phyloP scores from a whole-genome alignment of 2,329 filamentous ascomycete species.

The Chrysosporium queenslandicum region DNA sequence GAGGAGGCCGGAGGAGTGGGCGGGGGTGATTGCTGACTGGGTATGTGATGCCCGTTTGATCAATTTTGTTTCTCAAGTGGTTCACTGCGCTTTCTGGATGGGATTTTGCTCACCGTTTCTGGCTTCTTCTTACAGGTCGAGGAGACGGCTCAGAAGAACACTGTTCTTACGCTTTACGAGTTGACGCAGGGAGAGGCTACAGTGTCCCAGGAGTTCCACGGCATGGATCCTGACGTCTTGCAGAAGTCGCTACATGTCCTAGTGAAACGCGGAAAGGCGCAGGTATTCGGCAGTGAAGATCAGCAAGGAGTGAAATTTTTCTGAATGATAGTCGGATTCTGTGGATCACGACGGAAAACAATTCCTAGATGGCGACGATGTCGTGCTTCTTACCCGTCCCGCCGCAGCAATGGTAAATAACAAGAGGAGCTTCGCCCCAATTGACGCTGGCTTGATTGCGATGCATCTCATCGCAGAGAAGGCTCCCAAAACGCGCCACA shows the following conservation, averaged over 20 bases:
- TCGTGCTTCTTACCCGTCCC: background rate
- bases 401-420: background rate
- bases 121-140: slow-evolving; percentile 47
- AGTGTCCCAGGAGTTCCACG: slow-evolving; percentile 64
- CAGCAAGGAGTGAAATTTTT: slow-evolving; percentile 95
- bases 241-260: slow-evolving; percentile 68
- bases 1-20: slow-evolving; percentile 86
- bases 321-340: slow-evolving; percentile 32
- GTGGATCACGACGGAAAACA: background rate
- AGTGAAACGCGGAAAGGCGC: slow-evolving; percentile 82
- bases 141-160: slow-evolving; percentile 75
- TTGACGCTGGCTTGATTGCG: too few species aligned
- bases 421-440: background rate
- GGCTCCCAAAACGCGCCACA: background rate
- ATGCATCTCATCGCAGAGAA: background rate
- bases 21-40: slow-evolving; percentile 63
- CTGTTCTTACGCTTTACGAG: slow-evolving; percentile 87
- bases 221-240: slow-evolving; percentile 76
- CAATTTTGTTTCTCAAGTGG: background rate
- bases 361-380: background rate
- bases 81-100: slow-evolving; percentile 21
- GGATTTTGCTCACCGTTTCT: background rate
- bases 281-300: slow-evolving; percentile 84
- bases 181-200: slow-evolving; percentile 78
- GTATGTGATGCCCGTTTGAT: slow-evolving; percentile 28